These are phyloP conservation scores for Arachis monticola DNA, from an alignment of 331 rosid species.

Conservation along the genomic window DNA sequence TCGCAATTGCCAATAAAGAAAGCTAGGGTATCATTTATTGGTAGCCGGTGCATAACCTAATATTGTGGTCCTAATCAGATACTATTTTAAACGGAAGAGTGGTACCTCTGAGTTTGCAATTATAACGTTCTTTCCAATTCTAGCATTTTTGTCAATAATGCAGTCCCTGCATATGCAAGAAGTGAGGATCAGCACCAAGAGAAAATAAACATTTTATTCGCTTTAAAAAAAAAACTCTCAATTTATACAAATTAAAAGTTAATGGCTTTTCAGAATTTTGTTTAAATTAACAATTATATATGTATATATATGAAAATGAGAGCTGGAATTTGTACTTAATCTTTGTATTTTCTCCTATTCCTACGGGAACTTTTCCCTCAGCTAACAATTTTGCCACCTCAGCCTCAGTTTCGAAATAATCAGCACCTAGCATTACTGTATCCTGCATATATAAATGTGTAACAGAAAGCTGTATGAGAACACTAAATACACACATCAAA, in stretches of 20 bases:
- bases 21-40: not conserved
- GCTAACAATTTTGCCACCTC: constrained; percentile 60
- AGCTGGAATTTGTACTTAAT: constrained; percentile 50
- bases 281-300: too few relatives aligned
- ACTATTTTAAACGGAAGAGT: constrained; percentile 4
- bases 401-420: constrained; percentile 64
- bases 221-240: too few relatives aligned
- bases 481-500: constrained; percentile 4
- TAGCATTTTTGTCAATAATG: constrained; percentile 82
- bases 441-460: constrained; percentile 51
- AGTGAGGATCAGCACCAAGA: constrained; percentile 5
- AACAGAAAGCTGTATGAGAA: not conserved
- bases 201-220: constrained; percentile 3
- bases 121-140: constrained; percentile 73
- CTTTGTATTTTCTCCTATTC: constrained; percentile 79
- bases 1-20: not conserved
- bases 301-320: not conserved
- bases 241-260: too few relatives aligned
- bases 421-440: constrained; percentile 85
- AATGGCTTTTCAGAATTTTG: too few relatives aligned
- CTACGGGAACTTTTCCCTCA: constrained; percentile 72
- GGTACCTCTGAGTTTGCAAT: constrained; percentile 75
- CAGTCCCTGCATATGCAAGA: constrained; percentile 56
- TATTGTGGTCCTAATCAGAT: not conserved
- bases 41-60: too few relatives aligned